phyloP scores from a whole-genome alignment of 2,329 filamentous ascomycete species.

The Pseudonectria foliicola region DNA sequence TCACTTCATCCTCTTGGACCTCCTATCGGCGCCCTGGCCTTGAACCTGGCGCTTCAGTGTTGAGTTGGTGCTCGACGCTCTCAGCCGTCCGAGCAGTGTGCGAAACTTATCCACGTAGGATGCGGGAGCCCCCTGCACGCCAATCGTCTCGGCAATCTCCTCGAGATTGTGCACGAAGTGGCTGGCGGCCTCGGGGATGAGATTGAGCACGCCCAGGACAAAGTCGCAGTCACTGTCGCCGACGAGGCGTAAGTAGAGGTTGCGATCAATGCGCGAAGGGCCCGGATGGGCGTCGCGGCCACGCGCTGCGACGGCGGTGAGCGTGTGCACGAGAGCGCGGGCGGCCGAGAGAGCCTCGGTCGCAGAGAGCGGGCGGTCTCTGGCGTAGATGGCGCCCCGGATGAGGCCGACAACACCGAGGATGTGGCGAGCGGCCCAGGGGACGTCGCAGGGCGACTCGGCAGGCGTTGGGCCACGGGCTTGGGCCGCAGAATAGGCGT shows the following conservation, averaged over 20 bases:
- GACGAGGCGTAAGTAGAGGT: slow-evolving; percentile 42
- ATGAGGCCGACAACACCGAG: slow-evolving; percentile 36
- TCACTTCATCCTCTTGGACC: slow-evolving; percentile 30
- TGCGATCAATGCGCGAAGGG: slow-evolving; percentile 27
- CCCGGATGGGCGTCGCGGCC: slow-evolving; percentile 30
- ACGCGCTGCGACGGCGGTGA: slow-evolving; percentile 36
- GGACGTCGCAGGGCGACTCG: slow-evolving; percentile 32
- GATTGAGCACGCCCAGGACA: slow-evolving; percentile 35
- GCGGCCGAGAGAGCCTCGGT: slow-evolving; percentile 39
- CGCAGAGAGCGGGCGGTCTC: slow-evolving; percentile 29
- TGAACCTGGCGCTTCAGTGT: slow-evolving; percentile 27
- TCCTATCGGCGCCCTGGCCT: slow-evolving; percentile 18
- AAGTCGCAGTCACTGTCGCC: slow-evolving; percentile 38
- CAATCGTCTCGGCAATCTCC: slow-evolving; percentile 25
- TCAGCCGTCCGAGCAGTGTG: slow-evolving; percentile 24
- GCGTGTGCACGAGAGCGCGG: slow-evolving; percentile 40
- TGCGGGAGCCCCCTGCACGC: slow-evolving; percentile 25
- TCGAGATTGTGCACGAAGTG: slow-evolving; percentile 36
- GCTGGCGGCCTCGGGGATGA: slow-evolving; percentile 37
- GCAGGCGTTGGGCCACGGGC: slow-evolving; percentile 3
- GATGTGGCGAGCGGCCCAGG: slow-evolving; percentile 45
- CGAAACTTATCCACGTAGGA: slow-evolving; percentile 31
- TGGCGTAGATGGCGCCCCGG: slow-evolving; percentile 32
- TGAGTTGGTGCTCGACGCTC: slow-evolving; percentile 18
- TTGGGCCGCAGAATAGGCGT: slow-evolving; percentile 22